phyloP scores from a whole-genome alignment of 768 basidiomycete genomes.

The Tylopilus plumbeoviolaceoides region DNA sequence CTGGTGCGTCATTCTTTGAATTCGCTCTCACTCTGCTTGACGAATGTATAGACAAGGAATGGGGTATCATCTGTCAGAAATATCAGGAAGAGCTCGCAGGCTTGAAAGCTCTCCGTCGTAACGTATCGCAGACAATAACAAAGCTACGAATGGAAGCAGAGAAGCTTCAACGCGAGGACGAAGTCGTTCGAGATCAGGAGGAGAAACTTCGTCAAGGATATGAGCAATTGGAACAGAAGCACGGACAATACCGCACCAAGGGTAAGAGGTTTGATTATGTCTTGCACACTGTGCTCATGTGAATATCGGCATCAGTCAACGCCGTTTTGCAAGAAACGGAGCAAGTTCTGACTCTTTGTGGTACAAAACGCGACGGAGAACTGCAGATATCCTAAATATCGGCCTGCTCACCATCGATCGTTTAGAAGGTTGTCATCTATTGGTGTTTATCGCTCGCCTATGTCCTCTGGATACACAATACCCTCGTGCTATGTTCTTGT shows the following conservation, averaged over 20 bases:
- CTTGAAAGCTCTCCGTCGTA: slow-evolving; percentile 52
- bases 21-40: not conserved
- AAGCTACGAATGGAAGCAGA: slow-evolving; percentile 38
- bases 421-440: not conserved
- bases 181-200: slow-evolving; percentile 40
- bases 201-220: slow-evolving; percentile 35
- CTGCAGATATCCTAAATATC: slow-evolving; percentile 1
- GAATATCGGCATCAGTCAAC: slow-evolving; percentile 29
- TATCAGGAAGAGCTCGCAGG: slow-evolving; percentile 63
- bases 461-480: not conserved
- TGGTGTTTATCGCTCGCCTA: not conserved
- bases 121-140: slow-evolving; percentile 42
- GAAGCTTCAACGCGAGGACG: slow-evolving; percentile 38
- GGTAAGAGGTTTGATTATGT: slow-evolving; percentile 25
- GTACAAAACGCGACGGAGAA: slow-evolving; percentile 39
- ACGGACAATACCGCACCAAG: slow-evolving; percentile 39
- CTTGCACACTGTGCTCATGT: slow-evolving; percentile 5
- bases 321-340: slow-evolving; percentile 42
- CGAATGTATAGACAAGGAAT: slow-evolving; percentile 46
- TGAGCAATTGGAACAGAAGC: slow-evolving; percentile 39
- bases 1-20: slow-evolving; percentile 27
- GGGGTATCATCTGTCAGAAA: slow-evolving; percentile 51
- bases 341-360: slow-evolving; percentile 41
- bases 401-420: not conserved
- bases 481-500: not conserved